Evolutionary conservation across 495 filamentous ascomycete genomes (phyloP), one percentile per base, ranked within the genome.

Genomic region (Aspergillus campestris): DNA sequence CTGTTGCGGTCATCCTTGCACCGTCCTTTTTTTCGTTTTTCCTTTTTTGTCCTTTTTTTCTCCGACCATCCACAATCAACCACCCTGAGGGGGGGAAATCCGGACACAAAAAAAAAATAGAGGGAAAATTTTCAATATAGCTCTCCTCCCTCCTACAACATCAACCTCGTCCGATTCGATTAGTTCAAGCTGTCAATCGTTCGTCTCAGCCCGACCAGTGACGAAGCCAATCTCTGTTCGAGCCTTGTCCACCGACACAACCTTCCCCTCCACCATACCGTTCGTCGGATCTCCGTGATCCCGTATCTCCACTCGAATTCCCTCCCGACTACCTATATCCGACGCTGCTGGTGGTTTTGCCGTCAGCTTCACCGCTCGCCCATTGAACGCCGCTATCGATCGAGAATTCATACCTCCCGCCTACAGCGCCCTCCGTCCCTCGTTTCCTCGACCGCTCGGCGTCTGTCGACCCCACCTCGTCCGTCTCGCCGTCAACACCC

Each of bases 121-220:
- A 24, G 4, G 4, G 4, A 24, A 24, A 24, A 24, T 24, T 24
- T 24, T 24, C 18, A 24, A 24, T 24, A 24, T 24, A 24, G 4
- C 38, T 40, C 38, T 34, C 31, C 47, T 35, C 40, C 49, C 15
- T 47, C 38, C 31, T 33, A n/a, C 35, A 39, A 44, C 45, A 47
- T 52, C 51, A 10, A 40, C 18, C 10, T 27, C 38, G 14, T 12
- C 18, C 12, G 14, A 24, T 15, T 35, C 12, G 10, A 8, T 12
- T 29, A 49, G 45, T 48, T 40, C 54, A 50, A 39, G 40, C 51
- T 53, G 42, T 55, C 51, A 57, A 57, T 60, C 53, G 46, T 52
- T 60, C 48, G 45, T 54, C 48, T 38, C 46, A 51, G 48, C 47
- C 45, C 53, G 47, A 15, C 40, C 47, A 47, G 35, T 47, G 31